phyloP scores from a whole-genome alignment of 306 rosid genomes.

The Quillaja saponaria region DNA sequence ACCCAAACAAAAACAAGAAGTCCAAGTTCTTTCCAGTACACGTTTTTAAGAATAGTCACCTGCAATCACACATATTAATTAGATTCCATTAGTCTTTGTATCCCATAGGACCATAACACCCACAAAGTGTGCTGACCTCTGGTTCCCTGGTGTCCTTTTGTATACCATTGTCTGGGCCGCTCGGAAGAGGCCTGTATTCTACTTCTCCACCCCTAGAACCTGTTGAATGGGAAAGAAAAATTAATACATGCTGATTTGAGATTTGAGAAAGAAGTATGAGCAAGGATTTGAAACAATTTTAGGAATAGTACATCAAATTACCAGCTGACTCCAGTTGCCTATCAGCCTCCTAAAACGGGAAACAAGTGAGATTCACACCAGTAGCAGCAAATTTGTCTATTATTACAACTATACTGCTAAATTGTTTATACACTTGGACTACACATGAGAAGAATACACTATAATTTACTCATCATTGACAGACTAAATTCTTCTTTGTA shows the following conservation, averaged over 20 bases:
- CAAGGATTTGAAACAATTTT: slow-evolving; percentile 6
- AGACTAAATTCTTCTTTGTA: neutral
- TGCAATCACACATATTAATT: slow-evolving; percentile 41
- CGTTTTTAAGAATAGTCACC: slow-evolving; percentile 64
- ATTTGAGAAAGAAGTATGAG: slow-evolving; percentile 22
- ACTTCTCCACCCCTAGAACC: slow-evolving; percentile 51
- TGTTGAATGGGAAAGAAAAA: slow-evolving; percentile 31
- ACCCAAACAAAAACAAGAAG: slow-evolving; percentile 88
- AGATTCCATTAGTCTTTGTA: slow-evolving; percentile 28
- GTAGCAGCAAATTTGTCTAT: slow-evolving; percentile 25
- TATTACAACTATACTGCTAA: neutral
- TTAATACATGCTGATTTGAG: slow-evolving; percentile 12
- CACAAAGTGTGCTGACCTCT: slow-evolving; percentile 33
- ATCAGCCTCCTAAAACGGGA: slow-evolving; percentile 64
- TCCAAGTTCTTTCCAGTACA: slow-evolving; percentile 85
- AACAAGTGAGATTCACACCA: slow-evolving; percentile 32
- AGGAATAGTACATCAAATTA: slow-evolving; percentile 39
- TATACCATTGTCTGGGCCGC: slow-evolving; percentile 45
- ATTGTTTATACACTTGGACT: neutral
- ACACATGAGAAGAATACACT: neutral
- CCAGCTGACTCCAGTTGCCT: slow-evolving; percentile 52
- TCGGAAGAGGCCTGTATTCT: slow-evolving; percentile 77
- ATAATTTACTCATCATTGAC: neutral
- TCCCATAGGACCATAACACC: neutral
- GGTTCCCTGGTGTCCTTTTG: slow-evolving; percentile 36